Percentiles rank a stretch among this genome's conserved stretches.
Evolutionary conservation across 2,329 filamentous ascomycete genomes (phyloP).

Genomic region (Aspergillus sclerotialis): DNA sequence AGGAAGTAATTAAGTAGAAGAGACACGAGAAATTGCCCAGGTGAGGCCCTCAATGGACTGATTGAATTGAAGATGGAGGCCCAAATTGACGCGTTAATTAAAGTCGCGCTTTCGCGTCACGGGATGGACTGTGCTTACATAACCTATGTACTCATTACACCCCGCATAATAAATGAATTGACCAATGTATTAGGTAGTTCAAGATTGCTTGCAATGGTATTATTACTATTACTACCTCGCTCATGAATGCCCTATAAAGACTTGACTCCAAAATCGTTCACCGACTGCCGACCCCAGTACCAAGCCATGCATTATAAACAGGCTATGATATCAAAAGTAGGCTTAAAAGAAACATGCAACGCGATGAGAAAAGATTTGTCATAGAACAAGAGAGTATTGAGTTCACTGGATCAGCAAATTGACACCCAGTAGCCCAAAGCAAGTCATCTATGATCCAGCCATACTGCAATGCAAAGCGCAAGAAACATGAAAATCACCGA

Average conservation of each 20-base stretch:
- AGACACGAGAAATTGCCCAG: no score
- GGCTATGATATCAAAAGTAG: background rate
- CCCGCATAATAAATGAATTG: no score
- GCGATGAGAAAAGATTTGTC: no score
- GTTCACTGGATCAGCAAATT: no score
- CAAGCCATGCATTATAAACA: background rate
- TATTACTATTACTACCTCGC: constrained; percentile 1
- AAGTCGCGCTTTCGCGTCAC: constrained; percentile 9
- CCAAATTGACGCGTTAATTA: constrained; percentile 17
- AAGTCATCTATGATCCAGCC: no score
- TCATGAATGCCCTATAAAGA: background rate
- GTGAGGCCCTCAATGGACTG: background rate
- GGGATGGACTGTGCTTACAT: constrained; percentile 5
- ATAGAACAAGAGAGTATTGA: no score
- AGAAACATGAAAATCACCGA: no score
- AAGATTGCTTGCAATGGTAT: background rate
- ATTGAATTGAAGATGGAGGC: constrained; percentile 1
- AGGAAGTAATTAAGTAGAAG: no score
- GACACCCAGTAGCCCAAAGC: no score
- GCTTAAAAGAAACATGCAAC: no score
- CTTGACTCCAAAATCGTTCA: background rate
- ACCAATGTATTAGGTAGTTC: no score
- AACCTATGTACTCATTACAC: background rate
- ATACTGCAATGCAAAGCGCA: no score
- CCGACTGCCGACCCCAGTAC: background rate